Conservation (phyloP, 306 rosid genomes). For the Echinosophora koreensis region DNA sequence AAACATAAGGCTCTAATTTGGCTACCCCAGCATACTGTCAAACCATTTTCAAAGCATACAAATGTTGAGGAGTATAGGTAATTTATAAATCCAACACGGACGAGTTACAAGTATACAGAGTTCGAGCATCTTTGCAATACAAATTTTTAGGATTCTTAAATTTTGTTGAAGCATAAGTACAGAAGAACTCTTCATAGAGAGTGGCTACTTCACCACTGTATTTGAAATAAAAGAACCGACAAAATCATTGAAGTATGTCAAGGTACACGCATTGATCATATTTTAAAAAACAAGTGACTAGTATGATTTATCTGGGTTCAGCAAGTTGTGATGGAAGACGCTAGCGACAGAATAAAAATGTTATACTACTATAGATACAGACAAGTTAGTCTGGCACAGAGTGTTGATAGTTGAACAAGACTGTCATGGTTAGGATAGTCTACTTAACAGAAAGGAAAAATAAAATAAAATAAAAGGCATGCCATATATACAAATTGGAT, state of each 20-base stretch:
- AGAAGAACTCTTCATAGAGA: conserved; percentile 1
- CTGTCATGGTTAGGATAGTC: not conserved
- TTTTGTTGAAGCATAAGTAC: not conserved
- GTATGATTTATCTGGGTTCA: not conserved
- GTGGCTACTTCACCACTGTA: conserved; percentile 13
- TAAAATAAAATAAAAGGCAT: no score
- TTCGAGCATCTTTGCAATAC: not conserved
- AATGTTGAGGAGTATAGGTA: not conserved
- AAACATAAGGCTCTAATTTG: not conserved
- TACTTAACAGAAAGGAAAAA: conserved; percentile 8
- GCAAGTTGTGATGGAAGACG: not conserved
- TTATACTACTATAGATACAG: not conserved
- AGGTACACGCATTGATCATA: not conserved
- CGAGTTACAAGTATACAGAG: not conserved
- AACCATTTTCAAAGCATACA: not conserved
- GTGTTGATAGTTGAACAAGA: conserved; percentile 1
- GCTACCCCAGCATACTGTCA: not conserved
- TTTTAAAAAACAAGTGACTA: not conserved
- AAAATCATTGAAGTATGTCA: not conserved
- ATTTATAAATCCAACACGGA: not conserved
- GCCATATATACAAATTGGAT: not conserved
- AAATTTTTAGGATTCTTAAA: not conserved
- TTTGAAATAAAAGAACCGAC: not conserved
- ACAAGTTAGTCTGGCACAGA: not conserved
- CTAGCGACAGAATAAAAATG: not conserved